A percentile compares a stretch with the other conserved stretches of the same genome.
phyloP scores from a whole-genome alignment of 2,329 filamentous ascomycete genomes.

The Onygenales sp. region DNA sequence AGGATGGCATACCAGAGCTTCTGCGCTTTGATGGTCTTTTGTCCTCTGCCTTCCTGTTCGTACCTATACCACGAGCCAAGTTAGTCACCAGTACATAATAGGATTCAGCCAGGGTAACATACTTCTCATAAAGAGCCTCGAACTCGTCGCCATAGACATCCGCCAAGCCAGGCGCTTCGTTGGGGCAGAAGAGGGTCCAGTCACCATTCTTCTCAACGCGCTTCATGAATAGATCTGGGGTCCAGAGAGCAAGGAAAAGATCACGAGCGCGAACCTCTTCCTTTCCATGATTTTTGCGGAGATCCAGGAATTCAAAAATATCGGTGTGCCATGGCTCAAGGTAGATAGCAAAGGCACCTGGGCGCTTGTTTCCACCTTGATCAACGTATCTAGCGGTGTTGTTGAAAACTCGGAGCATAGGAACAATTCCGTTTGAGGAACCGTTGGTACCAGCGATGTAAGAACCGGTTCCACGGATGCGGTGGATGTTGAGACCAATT shows the following conservation, averaged over 20 bases:
- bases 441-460: constrained; percentile 98
- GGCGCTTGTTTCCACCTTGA: constrained; percentile 98
- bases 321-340: constrained; percentile 98
- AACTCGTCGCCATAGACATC: constrained; percentile 98
- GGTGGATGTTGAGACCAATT: constrained; percentile 92
- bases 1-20: constrained; percentile 99
- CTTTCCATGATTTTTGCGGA: constrained; percentile 99
- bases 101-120: constrained; percentile 8
- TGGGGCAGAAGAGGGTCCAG: constrained; percentile 98
- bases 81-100: background rate
- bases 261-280: constrained; percentile 95
- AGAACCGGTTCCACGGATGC: constrained; percentile 92
- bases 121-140: constrained; percentile 75
- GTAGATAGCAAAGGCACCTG: constrained; percentile 97
- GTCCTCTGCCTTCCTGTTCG: constrained; percentile 76
- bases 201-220: constrained; percentile 92
- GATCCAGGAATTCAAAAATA: constrained; percentile 92
- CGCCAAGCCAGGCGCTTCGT: constrained; percentile 87
- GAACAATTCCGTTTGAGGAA: constrained; percentile 92
- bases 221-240: constrained; percentile 99
- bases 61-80: constrained; percentile 47
- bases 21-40: constrained; percentile 88
- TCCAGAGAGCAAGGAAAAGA: constrained; percentile 96
- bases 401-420: constrained; percentile 98
- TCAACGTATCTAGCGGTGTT: constrained; percentile 98